Base-by-base conservation (phyloP, 805 yeast genomes). In the Candida chilensis region DNA sequence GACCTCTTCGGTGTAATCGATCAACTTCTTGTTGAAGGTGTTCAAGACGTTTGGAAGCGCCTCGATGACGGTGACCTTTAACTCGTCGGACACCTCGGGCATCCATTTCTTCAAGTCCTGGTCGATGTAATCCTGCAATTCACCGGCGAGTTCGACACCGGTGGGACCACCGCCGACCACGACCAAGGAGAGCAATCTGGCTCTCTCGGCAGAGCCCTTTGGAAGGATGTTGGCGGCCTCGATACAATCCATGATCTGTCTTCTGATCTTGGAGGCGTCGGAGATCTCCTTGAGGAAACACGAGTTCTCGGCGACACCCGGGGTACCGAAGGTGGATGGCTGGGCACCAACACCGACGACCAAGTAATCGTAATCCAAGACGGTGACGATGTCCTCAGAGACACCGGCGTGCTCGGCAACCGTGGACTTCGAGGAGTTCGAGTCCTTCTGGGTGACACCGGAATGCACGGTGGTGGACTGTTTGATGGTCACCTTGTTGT, bases 81-180 rank as follows among this genome's bases (percentile, higher is more conserved):
- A 74, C 57, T 88, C 96, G 43, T 68, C 63, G 40, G 85, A 78
- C 41, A 88, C 73, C 47, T 71, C 80, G 26, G 96, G 96, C 62
- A 84, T 80, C 87, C 94, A 84, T 60, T 79, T 83, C 46, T 64
- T 61, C 59, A 88, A 69, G 58, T 88, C 97, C 57, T 88, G 94
- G 55, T 83, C 87, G 38, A 87, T 82, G 60, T 84, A 90, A 59
- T 88, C 97, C 62, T 83, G 94, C 45, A 88, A 64, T 61, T 90
- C 96, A 49, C 95, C 97, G 42, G 96, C 96, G 47, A 87, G 82
- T 63, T 87, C 96, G 38, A 88, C 96, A 64, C 97, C 97, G 27
- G 97, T 88, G 53, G 97, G 96, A 40, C 97, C 97, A 60, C 96
- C 97, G 48, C 97, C 97, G 43, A 92, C 94, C 38, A 90, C 94